These are phyloP conservation scores for Sarocladium strictum DNA, from an alignment of 2,329 filamentous ascomycete species.

Conservation along the genomic window DNA sequence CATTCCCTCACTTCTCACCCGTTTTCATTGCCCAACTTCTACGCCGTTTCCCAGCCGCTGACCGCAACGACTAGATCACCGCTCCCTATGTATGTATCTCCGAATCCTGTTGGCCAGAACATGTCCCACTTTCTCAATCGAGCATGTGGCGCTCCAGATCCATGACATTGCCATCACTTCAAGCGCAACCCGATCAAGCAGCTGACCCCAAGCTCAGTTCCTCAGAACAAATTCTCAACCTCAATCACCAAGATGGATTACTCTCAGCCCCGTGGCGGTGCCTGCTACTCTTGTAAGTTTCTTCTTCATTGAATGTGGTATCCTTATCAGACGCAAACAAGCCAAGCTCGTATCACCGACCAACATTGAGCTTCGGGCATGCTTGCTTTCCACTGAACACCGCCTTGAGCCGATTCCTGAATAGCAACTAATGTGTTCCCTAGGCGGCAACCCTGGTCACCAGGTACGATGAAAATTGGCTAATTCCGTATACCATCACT, in stretches of 20 bases:
- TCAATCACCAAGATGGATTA: slow-evolving; percentile 4
- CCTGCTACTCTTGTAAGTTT: slow-evolving; percentile 47
- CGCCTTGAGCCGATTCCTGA: no score
- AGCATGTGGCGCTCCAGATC: slow-evolving; percentile 6
- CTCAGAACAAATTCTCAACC: not conserved
- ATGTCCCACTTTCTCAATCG: slow-evolving; percentile 10
- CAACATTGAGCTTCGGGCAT: no score
- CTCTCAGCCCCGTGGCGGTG: slow-evolving; percentile 26
- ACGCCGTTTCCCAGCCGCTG: not conserved
- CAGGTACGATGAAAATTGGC: slow-evolving; percentile 51
- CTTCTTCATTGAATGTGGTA: no score
- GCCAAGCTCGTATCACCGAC: no score
- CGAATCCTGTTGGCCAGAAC: slow-evolving; percentile 2
- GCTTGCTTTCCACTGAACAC: no score
- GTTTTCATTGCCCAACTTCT: not conserved
- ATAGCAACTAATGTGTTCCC: no score
- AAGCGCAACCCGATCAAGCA: not conserved
- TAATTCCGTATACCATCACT: slow-evolving; percentile 11
- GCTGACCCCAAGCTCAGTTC: not conserved
- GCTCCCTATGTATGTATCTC: not conserved
- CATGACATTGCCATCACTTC: not conserved
- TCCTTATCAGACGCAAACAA: no score
- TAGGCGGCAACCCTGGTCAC: slow-evolving; percentile 47
- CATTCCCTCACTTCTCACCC: slow-evolving; percentile 4
- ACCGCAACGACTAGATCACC: slow-evolving; percentile 2